phyloP scores from a whole-genome alignment of 495 filamentous ascomycete species.

The Neurospora pannonica region DNA sequence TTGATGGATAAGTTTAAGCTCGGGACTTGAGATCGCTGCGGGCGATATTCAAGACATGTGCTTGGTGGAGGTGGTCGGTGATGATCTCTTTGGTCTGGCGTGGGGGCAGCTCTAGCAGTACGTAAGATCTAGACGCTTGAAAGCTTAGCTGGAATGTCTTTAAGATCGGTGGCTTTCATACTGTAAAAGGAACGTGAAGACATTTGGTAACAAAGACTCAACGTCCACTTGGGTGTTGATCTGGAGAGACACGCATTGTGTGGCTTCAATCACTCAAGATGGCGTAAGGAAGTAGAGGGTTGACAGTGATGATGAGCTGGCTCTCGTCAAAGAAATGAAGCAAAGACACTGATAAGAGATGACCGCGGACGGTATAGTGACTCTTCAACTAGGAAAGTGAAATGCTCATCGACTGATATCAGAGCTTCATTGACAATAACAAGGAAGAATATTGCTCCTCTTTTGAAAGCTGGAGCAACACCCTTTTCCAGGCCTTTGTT shows the following conservation, averaged over 20 bases:
- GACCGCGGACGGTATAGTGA: not conserved
- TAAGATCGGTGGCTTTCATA: not conserved
- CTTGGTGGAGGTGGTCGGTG: not conserved
- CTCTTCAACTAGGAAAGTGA: not conserved
- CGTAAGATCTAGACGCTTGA: not conserved
- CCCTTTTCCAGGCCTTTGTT: not conserved
- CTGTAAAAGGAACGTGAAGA: not conserved
- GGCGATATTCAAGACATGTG: not conserved
- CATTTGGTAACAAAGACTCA: not conserved
- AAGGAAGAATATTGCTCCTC: not conserved
- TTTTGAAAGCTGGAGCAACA: not conserved
- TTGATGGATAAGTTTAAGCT: not conserved
- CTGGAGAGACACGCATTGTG: not conserved
- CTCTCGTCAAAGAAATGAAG: not conserved
- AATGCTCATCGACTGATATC: rapidly evolving
- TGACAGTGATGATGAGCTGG: no score
- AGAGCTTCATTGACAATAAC: not conserved
- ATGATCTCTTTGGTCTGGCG: not conserved
- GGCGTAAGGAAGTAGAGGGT: no score
- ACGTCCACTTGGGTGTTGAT: not conserved
- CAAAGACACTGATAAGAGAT: not conserved
- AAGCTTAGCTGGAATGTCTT: not conserved
- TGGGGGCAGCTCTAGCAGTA: not conserved
- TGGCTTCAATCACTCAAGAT: not conserved
- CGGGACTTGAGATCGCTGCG: not conserved